Evolutionary conservation across 2,329 filamentous ascomycete genomes (phyloP).

Genomic region (Furcasterigmium furcatum): DNA sequence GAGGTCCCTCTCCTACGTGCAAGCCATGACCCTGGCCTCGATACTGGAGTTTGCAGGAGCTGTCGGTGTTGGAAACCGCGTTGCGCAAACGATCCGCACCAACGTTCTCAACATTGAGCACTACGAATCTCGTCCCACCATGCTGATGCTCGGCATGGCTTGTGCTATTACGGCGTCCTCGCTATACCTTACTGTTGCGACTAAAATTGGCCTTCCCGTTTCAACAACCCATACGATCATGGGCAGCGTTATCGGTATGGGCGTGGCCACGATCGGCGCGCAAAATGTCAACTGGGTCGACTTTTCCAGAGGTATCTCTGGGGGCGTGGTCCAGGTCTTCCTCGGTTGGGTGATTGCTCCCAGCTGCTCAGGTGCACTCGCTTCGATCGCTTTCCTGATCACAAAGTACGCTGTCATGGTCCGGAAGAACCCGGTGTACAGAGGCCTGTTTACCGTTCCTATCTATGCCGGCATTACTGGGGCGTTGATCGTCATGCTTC

Average conservation of each 20-base stretch:
- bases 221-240: constrained; percentile 61
- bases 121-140: constrained; percentile 43
- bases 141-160: constrained; percentile 57
- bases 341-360: constrained; percentile 61
- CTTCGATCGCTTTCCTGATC: constrained; percentile 49
- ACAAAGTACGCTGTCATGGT: constrained; percentile 56
- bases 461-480: constrained; percentile 3
- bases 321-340: constrained; percentile 57
- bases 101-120: constrained; percentile 48
- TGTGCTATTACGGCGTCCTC: constrained; percentile 52
- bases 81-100: constrained; percentile 59
- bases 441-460: constrained; percentile 36
- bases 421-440: constrained; percentile 48
- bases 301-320: constrained; percentile 23
- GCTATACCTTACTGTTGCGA: constrained; percentile 54
- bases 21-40: constrained; percentile 55
- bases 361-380: constrained; percentile 49
- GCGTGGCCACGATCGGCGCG: constrained; percentile 50
- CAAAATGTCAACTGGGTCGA: constrained; percentile 47
- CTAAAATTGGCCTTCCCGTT: constrained; percentile 52
- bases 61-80: constrained; percentile 57
- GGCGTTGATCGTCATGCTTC: constrained; percentile 56
- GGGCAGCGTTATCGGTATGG: constrained; percentile 58
- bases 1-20: constrained; percentile 58
- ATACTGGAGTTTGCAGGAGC: constrained; percentile 62